Percentiles rank a stretch among this genome's conserved stretches.
Evolutionary conservation across 768 basidiomycete species (phyloP).

Genomic region (Amanita pseudoporphyria): DNA sequence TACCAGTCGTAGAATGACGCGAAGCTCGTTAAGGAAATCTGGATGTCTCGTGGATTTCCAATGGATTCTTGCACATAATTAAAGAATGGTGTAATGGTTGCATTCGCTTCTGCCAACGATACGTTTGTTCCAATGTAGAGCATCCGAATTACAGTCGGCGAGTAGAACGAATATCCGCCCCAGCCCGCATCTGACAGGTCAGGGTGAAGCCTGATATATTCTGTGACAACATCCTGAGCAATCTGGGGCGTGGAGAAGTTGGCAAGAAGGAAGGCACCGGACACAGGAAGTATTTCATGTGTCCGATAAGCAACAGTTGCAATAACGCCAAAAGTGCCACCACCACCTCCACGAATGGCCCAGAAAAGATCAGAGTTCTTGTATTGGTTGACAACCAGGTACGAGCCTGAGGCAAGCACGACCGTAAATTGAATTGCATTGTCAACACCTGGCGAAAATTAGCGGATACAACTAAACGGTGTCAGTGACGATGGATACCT

Average conservation of each 20-base stretch:
- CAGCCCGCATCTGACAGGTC: background rate
- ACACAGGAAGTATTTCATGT: constrained; percentile 26
- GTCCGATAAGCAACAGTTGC: constrained; percentile 37
- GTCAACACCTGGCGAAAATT: too few species aligned
- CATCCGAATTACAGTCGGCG: background rate
- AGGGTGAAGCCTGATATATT: background rate
- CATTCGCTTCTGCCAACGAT: background rate
- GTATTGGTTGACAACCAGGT: constrained; percentile 28
- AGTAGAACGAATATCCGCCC: too few species aligned
- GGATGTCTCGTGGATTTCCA: background rate
- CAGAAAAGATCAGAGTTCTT: too few species aligned
- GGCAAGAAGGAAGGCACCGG: constrained; percentile 11
- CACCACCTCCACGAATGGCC: too few species aligned
- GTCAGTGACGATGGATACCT: background rate
- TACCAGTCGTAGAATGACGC: background rate
- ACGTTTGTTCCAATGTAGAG: background rate
- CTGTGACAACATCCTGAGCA: background rate
- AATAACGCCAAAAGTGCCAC: constrained; percentile 39
- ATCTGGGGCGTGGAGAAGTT: too few species aligned
- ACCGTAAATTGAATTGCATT: too few species aligned
- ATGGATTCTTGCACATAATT: background rate
- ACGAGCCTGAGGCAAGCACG: too few species aligned
- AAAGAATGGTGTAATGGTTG: background rate
- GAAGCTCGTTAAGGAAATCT: background rate
- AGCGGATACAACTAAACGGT: background rate